Base-by-base conservation (phyloP, 2,329 filamentous ascomycete genomes). In the Pseudogymnoascus sp. region DNA sequence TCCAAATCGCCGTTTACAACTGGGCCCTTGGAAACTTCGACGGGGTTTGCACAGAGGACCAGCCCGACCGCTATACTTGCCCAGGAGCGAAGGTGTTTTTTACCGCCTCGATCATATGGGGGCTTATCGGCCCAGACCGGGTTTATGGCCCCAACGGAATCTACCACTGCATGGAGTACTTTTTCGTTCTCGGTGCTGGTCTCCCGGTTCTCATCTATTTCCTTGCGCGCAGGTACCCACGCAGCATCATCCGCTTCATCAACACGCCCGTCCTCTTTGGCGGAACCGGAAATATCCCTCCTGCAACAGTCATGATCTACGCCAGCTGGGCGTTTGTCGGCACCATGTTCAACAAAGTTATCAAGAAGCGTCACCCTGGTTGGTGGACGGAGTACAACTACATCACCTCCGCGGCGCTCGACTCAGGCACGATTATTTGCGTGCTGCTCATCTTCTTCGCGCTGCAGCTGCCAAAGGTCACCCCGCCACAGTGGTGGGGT, bases 381-480 rank as follows among this genome's bases (percentile, higher is more conserved):
- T 91, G 88, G 88, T 91, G 88, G 88, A 77, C 88, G 73, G 84
- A 87, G 72, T 91, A 90, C 76, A 91, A 91, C 76, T 91, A 91
- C 72, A 80, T 90, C 69, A 84, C 86, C 0, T 89, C 87, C 19
- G 88, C 88, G 0, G 88, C 85, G 1, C 76, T 91, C 38, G 88
- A 91, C 72, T 83, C 82, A 58, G 88, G 88, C 4, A 78, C 90
- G 4, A 84, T 86, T 11, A 72, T 90, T 19, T 82, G 81, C 35
- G 87, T 86, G 0, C 80, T 91, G 36, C 72, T 91, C 63, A 86
- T 91, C 63, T 89, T 91, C 77, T 84, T 89, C 67, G 81, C 84
- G 1, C 75, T 91, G 28, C 84, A 85, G 62, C 72, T 90, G 66
- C 86, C 86, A 2, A 76, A 78, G 35, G 79, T 80, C 7, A 69